Conservation (phyloP, 805 yeast genomes). For the Saccharomycopsis lassenensis region DNA sequence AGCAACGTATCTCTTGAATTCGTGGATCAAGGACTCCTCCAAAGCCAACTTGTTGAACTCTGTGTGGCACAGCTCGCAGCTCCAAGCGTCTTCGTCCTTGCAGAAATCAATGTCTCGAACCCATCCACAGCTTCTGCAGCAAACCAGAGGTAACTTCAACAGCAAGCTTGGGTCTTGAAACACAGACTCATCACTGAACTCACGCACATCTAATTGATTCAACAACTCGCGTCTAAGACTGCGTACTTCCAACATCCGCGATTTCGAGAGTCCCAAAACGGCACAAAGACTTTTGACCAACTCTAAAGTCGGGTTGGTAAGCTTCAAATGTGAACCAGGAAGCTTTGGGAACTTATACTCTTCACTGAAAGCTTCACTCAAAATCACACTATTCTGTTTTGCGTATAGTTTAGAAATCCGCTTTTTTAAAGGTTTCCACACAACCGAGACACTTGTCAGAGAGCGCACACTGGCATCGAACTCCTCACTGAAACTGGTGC, state of each 20-base stretch:
- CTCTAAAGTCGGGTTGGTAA: slow-evolving; percentile 68
- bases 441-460: too few species aligned
- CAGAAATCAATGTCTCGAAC: slow-evolving; percentile 76
- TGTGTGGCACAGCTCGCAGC: slow-evolving; percentile 56
- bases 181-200: slow-evolving; percentile 65
- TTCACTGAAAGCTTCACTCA: slow-evolving; percentile 48
- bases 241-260: slow-evolving; percentile 61
- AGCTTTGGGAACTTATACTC: slow-evolving; percentile 66
- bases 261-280: slow-evolving; percentile 54
- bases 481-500: too few species aligned
- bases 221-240: slow-evolving; percentile 65
- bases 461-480: too few species aligned
- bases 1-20: slow-evolving; percentile 44
- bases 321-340: slow-evolving; percentile 57
- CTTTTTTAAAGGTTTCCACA: slow-evolving; percentile 49
- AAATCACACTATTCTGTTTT: slow-evolving; percentile 61
- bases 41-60: slow-evolving; percentile 54
- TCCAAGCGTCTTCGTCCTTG: slow-evolving; percentile 43
- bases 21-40: slow-evolving; percentile 70
- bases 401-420: slow-evolving; percentile 56
- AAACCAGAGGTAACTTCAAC: slow-evolving; percentile 51
- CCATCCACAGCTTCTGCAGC: slow-evolving; percentile 72
- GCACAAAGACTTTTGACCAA: slow-evolving; percentile 68
- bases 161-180: slow-evolving; percentile 70
- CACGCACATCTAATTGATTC: slow-evolving; percentile 65